A percentile compares a stretch with the other conserved stretches of the same genome.
Evolutionary conservation across 352 stramenopile genomes (phyloP).

Genomic region (Phytophthora boehmeriae): DNA sequence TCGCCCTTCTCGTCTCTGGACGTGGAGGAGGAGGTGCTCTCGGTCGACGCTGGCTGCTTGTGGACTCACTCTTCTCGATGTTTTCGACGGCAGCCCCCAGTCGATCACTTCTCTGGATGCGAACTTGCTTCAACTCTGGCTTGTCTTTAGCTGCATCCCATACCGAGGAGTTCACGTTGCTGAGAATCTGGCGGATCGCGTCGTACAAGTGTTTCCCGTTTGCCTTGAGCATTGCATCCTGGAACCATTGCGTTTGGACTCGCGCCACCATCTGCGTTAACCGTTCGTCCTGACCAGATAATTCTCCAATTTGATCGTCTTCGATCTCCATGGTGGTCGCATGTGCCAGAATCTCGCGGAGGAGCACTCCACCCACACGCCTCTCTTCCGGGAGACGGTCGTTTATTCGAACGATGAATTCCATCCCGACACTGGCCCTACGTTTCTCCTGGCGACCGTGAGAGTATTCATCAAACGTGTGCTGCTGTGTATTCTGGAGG

Average conservation of each 20-base stretch:
- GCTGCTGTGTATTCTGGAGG: conserved; percentile 38
- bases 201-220: conserved; percentile 44
- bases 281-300: conserved; percentile 23
- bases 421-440: conserved; percentile 28
- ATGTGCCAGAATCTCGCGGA: conserved; percentile 37
- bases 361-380: conserved; percentile 37
- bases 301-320: conserved; percentile 14
- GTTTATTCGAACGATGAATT: conserved; percentile 49
- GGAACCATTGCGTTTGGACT: conserved; percentile 45
- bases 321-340: conserved; percentile 25
- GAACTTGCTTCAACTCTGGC: conserved; percentile 11
- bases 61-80: conserved; percentile 8
- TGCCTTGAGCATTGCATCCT: conserved; percentile 40
- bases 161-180: conserved; percentile 17
- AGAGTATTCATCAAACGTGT: conserved; percentile 35
- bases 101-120: conserved; percentile 12
- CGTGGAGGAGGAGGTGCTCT: conserved; percentile 16
- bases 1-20: conserved; percentile 7
- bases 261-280: conserved; percentile 35
- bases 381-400: conserved; percentile 30
- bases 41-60: conserved; percentile 13
- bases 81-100: conserved; percentile 9
- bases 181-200: conserved; percentile 29
- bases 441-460: conserved; percentile 13
- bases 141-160: conserved; percentile 37